Conservation (phyloP, 495 filamentous ascomycete genomes). For the Neurospora sp. region DNA sequence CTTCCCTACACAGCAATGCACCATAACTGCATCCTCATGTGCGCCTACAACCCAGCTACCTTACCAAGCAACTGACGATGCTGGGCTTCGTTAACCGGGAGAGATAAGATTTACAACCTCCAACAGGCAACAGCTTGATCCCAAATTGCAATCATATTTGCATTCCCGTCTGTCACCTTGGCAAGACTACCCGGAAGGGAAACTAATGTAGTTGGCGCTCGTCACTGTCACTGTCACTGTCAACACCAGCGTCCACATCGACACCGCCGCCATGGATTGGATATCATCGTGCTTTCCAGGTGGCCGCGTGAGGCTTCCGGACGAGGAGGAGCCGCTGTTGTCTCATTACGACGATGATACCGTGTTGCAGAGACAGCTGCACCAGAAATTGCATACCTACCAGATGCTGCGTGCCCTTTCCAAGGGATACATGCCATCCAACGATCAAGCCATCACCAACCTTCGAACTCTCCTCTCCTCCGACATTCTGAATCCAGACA, state of each 20-base stretch:
- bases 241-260: neutral
- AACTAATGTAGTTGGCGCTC: neutral
- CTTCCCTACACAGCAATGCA: neutral
- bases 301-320: constrained; percentile 8
- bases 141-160: neutral
- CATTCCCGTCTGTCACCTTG: neutral
- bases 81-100: neutral
- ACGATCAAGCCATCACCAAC: constrained; percentile 72
- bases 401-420: constrained; percentile 79
- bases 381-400: constrained; percentile 83
- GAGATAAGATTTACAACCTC: neutral
- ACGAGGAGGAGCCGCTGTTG: constrained; percentile 56
- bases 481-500: constrained; percentile 67
- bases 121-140: neutral
- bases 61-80: neutral
- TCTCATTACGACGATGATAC: constrained; percentile 82
- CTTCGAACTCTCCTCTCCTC: constrained; percentile 69
- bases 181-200: neutral
- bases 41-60: neutral
- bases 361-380: constrained; percentile 59
- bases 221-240: neutral
- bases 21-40: neutral
- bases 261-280: constrained; percentile 2
- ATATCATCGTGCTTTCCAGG: constrained; percentile 22
- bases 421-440: constrained; percentile 86